These are phyloP conservation scores for Colletotrichum simmondsii DNA, from an alignment of 2,329 filamentous ascomycete genomes.

Conservation along the genomic window DNA sequence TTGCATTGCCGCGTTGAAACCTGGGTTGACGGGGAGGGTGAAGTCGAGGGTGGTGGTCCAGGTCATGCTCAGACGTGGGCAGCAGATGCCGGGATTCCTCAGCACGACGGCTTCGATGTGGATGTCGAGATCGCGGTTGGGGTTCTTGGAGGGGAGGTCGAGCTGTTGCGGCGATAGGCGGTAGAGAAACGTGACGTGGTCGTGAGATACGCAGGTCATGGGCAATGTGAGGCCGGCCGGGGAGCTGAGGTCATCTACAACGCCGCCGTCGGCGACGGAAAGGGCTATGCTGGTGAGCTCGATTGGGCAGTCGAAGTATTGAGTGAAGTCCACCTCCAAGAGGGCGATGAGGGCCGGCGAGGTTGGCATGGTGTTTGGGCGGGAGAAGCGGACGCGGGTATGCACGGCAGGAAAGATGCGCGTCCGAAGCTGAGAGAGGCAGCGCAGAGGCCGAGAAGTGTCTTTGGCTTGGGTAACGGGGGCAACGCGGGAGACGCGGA, in stretches of 20 bases:
- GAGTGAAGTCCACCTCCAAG: slow-evolving; percentile 79
- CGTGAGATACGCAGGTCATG: slow-evolving; percentile 73
- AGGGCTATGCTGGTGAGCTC: slow-evolving; percentile 69
- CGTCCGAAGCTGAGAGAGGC: slow-evolving; percentile 70
- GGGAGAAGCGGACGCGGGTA: slow-evolving; percentile 77
- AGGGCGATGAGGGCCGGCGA: slow-evolving; percentile 74
- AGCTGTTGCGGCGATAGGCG: slow-evolving; percentile 63
- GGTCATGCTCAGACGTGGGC: slow-evolving; percentile 70
- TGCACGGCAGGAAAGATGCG: slow-evolving; percentile 77
- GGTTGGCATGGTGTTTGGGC: slow-evolving; percentile 67
- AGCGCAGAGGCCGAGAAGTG: slow-evolving; percentile 71
- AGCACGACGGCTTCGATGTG: slow-evolving; percentile 69
- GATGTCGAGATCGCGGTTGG: slow-evolving; percentile 66
- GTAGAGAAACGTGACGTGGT: slow-evolving; percentile 82
- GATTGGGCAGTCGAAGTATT: slow-evolving; percentile 75
- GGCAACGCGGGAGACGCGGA: slow-evolving; percentile 79
- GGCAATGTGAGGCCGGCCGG: slow-evolving; percentile 62
- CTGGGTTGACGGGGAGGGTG: slow-evolving; percentile 71
- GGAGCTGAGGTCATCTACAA: slow-evolving; percentile 67
- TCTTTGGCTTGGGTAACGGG: slow-evolving; percentile 73
- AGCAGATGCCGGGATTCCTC: slow-evolving; percentile 66
- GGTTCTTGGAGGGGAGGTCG: slow-evolving; percentile 56
- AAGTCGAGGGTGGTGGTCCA: slow-evolving; percentile 80
- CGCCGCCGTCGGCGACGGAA: slow-evolving; percentile 67
- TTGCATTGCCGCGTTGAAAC: slow-evolving; percentile 67